Conservation (phyloP, 139 green algal species). For the Auxenochlorella pyrenoidosa region DNA sequence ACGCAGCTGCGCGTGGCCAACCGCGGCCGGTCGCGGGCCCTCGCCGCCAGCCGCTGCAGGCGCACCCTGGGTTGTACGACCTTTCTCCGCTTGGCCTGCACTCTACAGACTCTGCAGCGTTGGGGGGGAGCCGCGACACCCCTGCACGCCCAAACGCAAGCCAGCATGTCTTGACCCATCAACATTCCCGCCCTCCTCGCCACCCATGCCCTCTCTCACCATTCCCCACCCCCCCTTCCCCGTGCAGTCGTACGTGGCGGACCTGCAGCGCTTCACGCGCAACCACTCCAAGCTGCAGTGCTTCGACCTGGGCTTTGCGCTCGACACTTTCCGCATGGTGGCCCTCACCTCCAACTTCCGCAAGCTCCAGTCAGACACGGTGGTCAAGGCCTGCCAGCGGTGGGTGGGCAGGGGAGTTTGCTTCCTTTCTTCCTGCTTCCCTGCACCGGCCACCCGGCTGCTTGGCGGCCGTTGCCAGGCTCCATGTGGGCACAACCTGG, state of each 20-base stretch:
- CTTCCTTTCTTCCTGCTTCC: not conserved
- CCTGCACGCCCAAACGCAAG: not conserved
- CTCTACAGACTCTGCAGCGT: not conserved
- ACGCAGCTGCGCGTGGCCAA: too few species aligned
- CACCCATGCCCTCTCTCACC: not conserved
- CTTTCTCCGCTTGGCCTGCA: not conserved
- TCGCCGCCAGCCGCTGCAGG: too few species aligned
- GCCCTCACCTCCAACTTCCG: conserved; percentile 94
- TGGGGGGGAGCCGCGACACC: too few species aligned
- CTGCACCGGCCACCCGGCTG: not conserved
- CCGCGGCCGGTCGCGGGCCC: too few species aligned
- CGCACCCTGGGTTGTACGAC: not conserved
- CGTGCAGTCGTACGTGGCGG: conserved; percentile 73
- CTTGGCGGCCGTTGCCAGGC: too few species aligned
- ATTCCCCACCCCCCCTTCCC: not conserved
- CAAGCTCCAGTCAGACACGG: conserved; percentile 74
- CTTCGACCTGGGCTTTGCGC: conserved; percentile 96
- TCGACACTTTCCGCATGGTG: conserved; percentile 97
- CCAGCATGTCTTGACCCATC: not conserved
- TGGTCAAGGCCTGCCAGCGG: conserved; percentile 71
- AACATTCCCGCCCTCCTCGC: not conserved
- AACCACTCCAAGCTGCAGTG: conserved; percentile 90
- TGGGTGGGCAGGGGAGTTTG: conserved; percentile 16
- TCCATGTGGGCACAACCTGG: too few species aligned
- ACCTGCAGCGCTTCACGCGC: conserved; percentile 77